Evolutionary conservation across 352 stramenopile species (phyloP), one percentile per base, ranked within the genome.

Genomic region (Globisporangium solare): DNA sequence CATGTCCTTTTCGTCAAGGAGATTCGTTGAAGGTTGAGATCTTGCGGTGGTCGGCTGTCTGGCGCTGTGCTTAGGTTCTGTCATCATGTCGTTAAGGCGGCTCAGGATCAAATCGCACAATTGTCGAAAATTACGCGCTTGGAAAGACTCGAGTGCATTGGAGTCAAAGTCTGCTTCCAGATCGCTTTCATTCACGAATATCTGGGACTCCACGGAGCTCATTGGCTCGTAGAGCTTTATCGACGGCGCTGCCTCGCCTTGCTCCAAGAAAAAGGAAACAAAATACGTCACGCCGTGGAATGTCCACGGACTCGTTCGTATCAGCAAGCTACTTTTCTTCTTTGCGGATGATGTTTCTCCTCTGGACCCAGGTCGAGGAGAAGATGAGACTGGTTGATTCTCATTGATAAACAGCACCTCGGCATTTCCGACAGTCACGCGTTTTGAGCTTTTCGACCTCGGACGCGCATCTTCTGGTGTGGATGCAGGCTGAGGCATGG

Each of bases 141-240:
- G 63, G 46, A 88, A 87, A 31, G 62, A 71, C 27, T 69, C 58
- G 32, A 70, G 42, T 2, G 73, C 73, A 18, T 54, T 14, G 2
- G 60, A 62, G 12, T 76, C 81, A 76, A 91, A 91, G 21, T 89
- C 73, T 18, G 72, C 49, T 6, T 58, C 61, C 42, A 91, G 66
- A 39, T 91, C 79, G 5, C 84, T 69, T 1, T 66, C 62, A 0
- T 71, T 74, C 53, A 91, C 67, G 42, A 70, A 80, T 56, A 87
- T 85, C 51, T 88, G 74, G 21, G 78, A 89, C 53, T 91, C 78
- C 27, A 86, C 75, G 11, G 76, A 85, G 66, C 76, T 89, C 73
- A 88, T 87, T 32, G 78, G 78, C 66, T 91, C 78, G 63, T 87
- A 89, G 50, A 89, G 67, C 58, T 91, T 88, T 66, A 91, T 76